These are phyloP conservation scores for Aspergillus cejpii DNA, from an alignment of 2,329 filamentous ascomycete species.

Conservation along the genomic window DNA sequence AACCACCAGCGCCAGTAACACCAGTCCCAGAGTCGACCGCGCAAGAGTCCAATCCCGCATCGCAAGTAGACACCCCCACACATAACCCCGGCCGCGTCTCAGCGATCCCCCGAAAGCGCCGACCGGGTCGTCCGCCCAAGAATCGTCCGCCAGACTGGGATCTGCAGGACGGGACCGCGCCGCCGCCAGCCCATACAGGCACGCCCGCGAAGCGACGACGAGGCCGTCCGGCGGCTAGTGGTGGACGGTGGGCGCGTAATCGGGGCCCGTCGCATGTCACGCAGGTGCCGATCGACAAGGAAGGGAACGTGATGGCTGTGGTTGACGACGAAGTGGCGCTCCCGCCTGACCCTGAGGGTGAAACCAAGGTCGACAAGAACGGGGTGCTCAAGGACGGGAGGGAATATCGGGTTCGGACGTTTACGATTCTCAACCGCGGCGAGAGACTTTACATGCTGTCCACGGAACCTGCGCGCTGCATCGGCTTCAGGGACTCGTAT, in stretches of 20 bases:
- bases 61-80: constrained; percentile 47
- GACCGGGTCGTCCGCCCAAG: constrained; percentile 80
- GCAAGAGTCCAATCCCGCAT: constrained; percentile 40
- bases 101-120: constrained; percentile 61
- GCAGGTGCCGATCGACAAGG: constrained; percentile 82
- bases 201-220: constrained; percentile 55
- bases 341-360: constrained; percentile 79
- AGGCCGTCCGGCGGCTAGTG: constrained; percentile 49
- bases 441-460: constrained; percentile 95
- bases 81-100: constrained; percentile 45
- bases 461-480: constrained; percentile 91
- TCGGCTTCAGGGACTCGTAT: constrained; percentile 96
- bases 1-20: constrained; percentile 37
- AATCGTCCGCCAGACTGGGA: constrained; percentile 77
- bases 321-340: constrained; percentile 85
- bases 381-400: constrained; percentile 75
- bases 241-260: constrained; percentile 65
- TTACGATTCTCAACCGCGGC: constrained; percentile 77
- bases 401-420: constrained; percentile 92
- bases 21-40: constrained; percentile 35
- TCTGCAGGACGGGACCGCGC: constrained; percentile 46
- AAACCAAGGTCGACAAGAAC: constrained; percentile 85
- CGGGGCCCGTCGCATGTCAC: constrained; percentile 69
- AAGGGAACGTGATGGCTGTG: constrained; percentile 86
- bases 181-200: constrained; percentile 38